Percentiles rank a stretch among this genome's conserved stretches.
These are phyloP conservation scores for Ascodesmis nigricans DNA, from an alignment of 495 filamentous ascomycete species.

Conservation along the genomic window DNA sequence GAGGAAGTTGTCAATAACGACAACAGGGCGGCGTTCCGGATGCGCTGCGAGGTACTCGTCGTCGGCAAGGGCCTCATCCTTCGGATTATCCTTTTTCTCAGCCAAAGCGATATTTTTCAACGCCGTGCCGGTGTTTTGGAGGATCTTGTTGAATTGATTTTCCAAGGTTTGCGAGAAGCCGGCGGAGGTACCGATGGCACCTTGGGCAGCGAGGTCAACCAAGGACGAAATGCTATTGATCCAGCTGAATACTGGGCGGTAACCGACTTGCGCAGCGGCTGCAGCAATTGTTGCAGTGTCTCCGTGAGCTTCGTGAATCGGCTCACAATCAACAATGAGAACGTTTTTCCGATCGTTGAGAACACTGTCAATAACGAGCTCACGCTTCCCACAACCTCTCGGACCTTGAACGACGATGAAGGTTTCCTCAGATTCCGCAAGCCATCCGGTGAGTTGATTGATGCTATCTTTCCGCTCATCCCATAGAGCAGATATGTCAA, in stretches of 20 bases:
- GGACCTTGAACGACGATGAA: slow-evolving; percentile 92
- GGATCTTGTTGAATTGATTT: slow-evolving; percentile 75
- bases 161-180: slow-evolving; percentile 92
- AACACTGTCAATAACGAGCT: slow-evolving; percentile 66
- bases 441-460: slow-evolving; percentile 58
- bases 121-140: slow-evolving; percentile 63
- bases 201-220: slow-evolving; percentile 76
- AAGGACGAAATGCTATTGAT: slow-evolving; percentile 78
- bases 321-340: slow-evolving; percentile 83
- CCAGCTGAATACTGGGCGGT: slow-evolving; percentile 86
- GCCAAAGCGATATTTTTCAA: slow-evolving; percentile 55
- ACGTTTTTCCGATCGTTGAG: slow-evolving; percentile 56
- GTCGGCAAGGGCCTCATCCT: slow-evolving; percentile 48
- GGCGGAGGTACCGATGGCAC: slow-evolving; percentile 81
- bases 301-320: slow-evolving; percentile 74
- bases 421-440: slow-evolving; percentile 67
- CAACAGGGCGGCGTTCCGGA: slow-evolving; percentile 59
- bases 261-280: slow-evolving; percentile 68
- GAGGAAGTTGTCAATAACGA: slow-evolving; percentile 88
- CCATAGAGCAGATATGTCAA: slow-evolving; percentile 60
- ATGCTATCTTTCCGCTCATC: slow-evolving; percentile 67
- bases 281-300: slow-evolving; percentile 71
- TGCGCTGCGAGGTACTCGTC: slow-evolving; percentile 86
- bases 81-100: slow-evolving; percentile 42
- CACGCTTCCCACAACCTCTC: slow-evolving; percentile 72